Percentiles rank a stretch among this genome's conserved stretches.
phyloP scores from a whole-genome alignment of 192 early-diverging fungal species.

The Umbelopsis sp. region DNA sequence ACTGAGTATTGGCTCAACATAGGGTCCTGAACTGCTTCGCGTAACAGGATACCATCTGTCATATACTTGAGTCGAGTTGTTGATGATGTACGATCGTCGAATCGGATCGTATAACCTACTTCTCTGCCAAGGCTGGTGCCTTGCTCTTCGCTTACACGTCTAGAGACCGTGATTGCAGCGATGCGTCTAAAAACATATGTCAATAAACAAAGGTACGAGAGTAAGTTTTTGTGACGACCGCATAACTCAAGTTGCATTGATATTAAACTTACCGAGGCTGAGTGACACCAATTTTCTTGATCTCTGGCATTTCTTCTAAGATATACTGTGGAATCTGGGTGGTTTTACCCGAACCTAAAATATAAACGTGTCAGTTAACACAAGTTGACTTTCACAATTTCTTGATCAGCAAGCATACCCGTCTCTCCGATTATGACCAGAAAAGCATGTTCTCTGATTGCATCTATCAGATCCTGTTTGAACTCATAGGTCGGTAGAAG shows the following conservation, averaged over 20 bases:
- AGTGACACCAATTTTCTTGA: conserved; percentile 64
- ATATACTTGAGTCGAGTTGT: conserved; percentile 93
- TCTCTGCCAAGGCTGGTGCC: conserved; percentile 75
- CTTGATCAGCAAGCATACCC: conserved; percentile 40
- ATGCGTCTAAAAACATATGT: conserved; percentile 59
- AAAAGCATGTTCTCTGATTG: conserved; percentile 84
- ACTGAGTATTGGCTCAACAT: conserved; percentile 84
- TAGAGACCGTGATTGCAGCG: conserved; percentile 89
- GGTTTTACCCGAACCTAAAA: conserved; percentile 76
- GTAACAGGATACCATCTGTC: conserved; percentile 94
- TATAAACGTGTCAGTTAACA: no score
- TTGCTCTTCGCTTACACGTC: conserved; percentile 94
- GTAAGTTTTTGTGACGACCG: not conserved
- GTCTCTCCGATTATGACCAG: conserved; percentile 95
- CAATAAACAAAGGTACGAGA: not conserved
- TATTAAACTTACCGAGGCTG: conserved; percentile 64
- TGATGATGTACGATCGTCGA: conserved; percentile 89
- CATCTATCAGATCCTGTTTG: conserved; percentile 74
- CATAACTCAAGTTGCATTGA: not conserved
- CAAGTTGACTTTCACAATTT: no score
- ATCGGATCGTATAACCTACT: conserved; percentile 94
- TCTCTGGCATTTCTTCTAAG: conserved; percentile 54
- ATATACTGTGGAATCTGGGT: conserved; percentile 87
- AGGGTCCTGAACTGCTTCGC: conserved; percentile 86
- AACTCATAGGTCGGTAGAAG: conserved; percentile 56